Evolutionary conservation across 1,284 basidiomycete genomes (phyloP).

Genomic region (Apiotrichum sp.): DNA sequence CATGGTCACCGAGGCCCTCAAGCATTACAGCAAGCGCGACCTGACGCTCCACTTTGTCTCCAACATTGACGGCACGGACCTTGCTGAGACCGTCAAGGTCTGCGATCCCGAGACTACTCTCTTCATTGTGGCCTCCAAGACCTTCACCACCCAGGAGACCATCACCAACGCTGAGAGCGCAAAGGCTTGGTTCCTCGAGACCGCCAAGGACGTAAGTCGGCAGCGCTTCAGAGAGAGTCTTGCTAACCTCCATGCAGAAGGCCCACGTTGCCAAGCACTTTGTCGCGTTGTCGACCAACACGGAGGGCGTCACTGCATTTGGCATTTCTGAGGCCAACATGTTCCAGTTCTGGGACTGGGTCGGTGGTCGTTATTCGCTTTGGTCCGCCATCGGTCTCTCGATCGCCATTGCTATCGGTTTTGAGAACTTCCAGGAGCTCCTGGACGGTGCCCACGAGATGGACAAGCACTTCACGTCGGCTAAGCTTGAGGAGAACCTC

Average conservation of each 20-base stretch:
- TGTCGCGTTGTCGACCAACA: slow-evolving; percentile 95
- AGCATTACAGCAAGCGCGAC: slow-evolving; percentile 84
- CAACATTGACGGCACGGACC: slow-evolving; percentile 97
- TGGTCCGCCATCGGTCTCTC: slow-evolving; percentile 98
- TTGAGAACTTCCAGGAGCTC: slow-evolving; percentile 86
- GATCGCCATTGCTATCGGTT: slow-evolving; percentile 88
- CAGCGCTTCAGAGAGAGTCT: not conserved
- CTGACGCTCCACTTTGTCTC: slow-evolving; percentile 85
- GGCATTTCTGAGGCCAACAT: slow-evolving; percentile 90
- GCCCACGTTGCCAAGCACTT: slow-evolving; percentile 97
- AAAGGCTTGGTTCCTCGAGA: slow-evolving; percentile 84
- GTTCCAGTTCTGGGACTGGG: slow-evolving; percentile 99
- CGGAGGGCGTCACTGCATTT: slow-evolving; percentile 87
- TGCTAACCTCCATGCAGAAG: slow-evolving; percentile 49
- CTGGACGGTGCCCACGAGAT: slow-evolving; percentile 91
- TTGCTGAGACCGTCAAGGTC: slow-evolving; percentile 76
- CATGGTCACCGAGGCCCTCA: slow-evolving; percentile 98
- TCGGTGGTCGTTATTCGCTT: slow-evolving; percentile 94
- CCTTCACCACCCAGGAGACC: slow-evolving; percentile 98
- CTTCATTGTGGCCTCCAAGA: slow-evolving; percentile 97
- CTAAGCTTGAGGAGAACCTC: slow-evolving; percentile 82
- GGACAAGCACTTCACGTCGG: slow-evolving; percentile 91
- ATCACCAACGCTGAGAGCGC: slow-evolving; percentile 96
- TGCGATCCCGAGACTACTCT: slow-evolving; percentile 90
- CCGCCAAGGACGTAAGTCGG: slow-evolving; percentile 61